Conservation (phyloP, 2,329 filamentous ascomycete genomes). For the Monosporascus cannonballus region DNA sequence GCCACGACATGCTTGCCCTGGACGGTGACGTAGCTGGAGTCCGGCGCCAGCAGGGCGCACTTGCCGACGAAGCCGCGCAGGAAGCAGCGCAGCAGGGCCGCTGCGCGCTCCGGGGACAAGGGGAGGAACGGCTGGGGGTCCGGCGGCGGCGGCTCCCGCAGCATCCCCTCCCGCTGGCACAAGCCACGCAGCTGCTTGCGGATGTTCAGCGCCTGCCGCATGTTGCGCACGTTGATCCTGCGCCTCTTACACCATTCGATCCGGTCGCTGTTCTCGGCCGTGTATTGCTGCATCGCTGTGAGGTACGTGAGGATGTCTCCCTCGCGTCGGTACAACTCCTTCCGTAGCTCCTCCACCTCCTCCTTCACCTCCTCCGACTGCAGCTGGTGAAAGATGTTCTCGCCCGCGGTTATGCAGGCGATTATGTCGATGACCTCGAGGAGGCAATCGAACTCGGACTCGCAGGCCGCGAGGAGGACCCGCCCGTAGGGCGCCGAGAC, state of each 20-base stretch:
- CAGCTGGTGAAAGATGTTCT: constrained; percentile 56
- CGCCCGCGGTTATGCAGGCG: constrained; percentile 55
- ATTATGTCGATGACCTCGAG: constrained; percentile 82
- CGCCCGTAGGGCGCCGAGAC: constrained; percentile 75
- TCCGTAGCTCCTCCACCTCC: constrained; percentile 45
- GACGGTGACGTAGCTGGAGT: constrained; percentile 55
- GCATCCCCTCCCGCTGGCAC: constrained; percentile 46
- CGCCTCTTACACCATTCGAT: constrained; percentile 52
- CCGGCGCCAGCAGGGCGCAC: constrained; percentile 54
- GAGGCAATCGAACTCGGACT: constrained; percentile 65
- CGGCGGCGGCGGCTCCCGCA: constrained; percentile 36
- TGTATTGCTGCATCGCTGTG: constrained; percentile 57
- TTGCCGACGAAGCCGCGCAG: constrained; percentile 54
- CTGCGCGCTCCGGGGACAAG: constrained; percentile 46
- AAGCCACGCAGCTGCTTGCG: constrained; percentile 54
- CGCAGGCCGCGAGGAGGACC: constrained; percentile 74
- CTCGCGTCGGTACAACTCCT: constrained; percentile 54
- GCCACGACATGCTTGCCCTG: constrained; percentile 55
- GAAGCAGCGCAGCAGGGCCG: constrained; percentile 54
- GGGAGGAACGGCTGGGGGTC: constrained; percentile 54
- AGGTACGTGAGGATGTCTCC: constrained; percentile 61
- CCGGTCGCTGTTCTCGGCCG: constrained; percentile 49
- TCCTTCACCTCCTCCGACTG: constrained; percentile 52
- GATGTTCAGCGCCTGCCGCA: constrained; percentile 57
- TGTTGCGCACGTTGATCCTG: constrained; percentile 52